phyloP scores from a whole-genome alignment of 2,329 filamentous ascomycete genomes.

The Cytospora paraplurivora region DNA sequence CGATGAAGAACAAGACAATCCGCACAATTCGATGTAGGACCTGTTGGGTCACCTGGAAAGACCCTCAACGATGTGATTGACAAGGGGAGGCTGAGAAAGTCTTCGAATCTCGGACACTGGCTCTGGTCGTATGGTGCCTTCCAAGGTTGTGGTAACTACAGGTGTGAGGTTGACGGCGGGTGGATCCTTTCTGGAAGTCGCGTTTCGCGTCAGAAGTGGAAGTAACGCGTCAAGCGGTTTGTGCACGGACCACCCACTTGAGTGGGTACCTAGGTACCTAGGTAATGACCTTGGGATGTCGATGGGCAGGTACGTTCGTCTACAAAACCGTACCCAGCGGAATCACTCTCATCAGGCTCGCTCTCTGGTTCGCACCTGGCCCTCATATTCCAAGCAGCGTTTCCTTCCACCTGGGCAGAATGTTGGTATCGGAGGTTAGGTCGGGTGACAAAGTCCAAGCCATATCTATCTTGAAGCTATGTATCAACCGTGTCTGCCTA shows the following conservation, averaged over 20 bases:
- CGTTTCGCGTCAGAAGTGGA: conserved; percentile 22
- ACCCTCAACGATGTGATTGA: not conserved
- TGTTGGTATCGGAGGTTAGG: too few species aligned
- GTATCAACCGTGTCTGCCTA: too few species aligned
- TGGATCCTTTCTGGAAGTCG: conserved; percentile 20
- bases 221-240: conserved; percentile 15
- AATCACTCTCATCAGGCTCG: too few species aligned
- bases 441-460: too few species aligned
- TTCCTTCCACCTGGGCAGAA: too few species aligned
- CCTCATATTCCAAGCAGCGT: too few species aligned
- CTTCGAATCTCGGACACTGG: not conserved
- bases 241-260: not conserved
- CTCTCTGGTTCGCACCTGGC: too few species aligned
- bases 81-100: too few species aligned
- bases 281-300: too few species aligned
- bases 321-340: too few species aligned
- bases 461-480: too few species aligned
- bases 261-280: not conserved
- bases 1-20: not conserved
- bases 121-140: conserved; percentile 12
- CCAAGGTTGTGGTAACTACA: conserved; percentile 16
- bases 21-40: not conserved
- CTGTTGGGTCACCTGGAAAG: not conserved
- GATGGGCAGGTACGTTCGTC: too few species aligned
- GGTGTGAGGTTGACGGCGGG: conserved; percentile 12